A percentile compares a stretch with the other conserved stretches of the same genome.
Evolutionary conservation across 2,329 filamentous ascomycete species (phyloP).

Genomic region (Aspergillus ochraceus): DNA sequence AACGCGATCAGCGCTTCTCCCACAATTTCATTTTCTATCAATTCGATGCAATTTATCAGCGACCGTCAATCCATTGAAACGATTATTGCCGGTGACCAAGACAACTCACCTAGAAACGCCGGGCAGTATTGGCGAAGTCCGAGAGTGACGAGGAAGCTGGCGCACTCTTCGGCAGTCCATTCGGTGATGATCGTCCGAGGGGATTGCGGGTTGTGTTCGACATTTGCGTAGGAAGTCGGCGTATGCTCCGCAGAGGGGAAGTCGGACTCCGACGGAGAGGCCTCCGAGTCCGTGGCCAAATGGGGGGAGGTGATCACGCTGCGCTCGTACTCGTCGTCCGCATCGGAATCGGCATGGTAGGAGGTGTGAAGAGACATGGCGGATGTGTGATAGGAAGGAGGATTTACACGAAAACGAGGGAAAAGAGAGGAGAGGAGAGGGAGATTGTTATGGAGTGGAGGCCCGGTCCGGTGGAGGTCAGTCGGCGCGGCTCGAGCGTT

Average conservation of each 20-base stretch:
- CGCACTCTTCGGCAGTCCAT: constrained; percentile 79
- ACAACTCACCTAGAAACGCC: constrained; percentile 72
- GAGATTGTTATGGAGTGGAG: neutral
- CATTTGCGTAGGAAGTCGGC: constrained; percentile 59
- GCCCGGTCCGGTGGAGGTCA: constrained; percentile 12
- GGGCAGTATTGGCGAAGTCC: constrained; percentile 81
- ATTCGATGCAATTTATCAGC: neutral
- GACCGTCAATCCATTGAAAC: neutral
- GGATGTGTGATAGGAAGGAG: constrained; percentile 6
- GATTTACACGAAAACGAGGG: constrained; percentile 14
- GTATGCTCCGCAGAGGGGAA: constrained; percentile 62
- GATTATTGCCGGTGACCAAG: neutral
- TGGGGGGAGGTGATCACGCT: constrained; percentile 59
- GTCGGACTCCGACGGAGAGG: constrained; percentile 58
- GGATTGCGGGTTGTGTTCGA: constrained; percentile 52
- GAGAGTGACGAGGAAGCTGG: constrained; percentile 79
- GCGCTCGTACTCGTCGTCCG: constrained; percentile 66
- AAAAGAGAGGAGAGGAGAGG: neutral
- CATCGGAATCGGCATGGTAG: constrained; percentile 64
- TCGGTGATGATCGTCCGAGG: constrained; percentile 59
- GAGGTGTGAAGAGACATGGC: constrained; percentile 46
- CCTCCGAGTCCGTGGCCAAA: constrained; percentile 57
- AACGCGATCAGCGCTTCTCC: constrained; percentile 87
- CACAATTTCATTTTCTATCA: constrained; percentile 86
- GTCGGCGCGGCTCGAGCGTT: neutral